Evolutionary conservation across 2,329 filamentous ascomycete genomes (phyloP).

Genomic region (Aspergillus terreus): DNA sequence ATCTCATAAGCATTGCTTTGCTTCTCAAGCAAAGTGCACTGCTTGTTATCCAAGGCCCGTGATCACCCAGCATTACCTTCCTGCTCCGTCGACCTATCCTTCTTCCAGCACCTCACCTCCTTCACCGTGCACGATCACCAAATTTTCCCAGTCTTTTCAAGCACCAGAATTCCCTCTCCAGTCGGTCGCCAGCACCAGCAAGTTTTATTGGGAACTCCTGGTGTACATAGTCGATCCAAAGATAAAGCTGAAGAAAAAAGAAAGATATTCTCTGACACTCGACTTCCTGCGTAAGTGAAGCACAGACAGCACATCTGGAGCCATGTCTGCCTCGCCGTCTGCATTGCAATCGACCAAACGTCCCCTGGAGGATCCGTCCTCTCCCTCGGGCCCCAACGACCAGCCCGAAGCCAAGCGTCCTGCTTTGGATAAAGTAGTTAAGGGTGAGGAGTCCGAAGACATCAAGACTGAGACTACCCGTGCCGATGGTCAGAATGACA

Average conservation of each 20-base stretch:
- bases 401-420: slow-evolving; percentile 97
- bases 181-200: slow-evolving; percentile 66
- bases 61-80: slow-evolving; percentile 25
- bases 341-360: slow-evolving; percentile 65
- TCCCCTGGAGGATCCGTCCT: slow-evolving; percentile 94
- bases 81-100: slow-evolving; percentile 27
- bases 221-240: slow-evolving; percentile 69
- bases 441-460: slow-evolving; percentile 51
- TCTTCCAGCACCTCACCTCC: slow-evolving; percentile 33
- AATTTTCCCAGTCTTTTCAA: slow-evolving; percentile 25
- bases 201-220: slow-evolving; percentile 86
- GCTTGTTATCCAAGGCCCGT: slow-evolving; percentile 20
- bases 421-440: slow-evolving; percentile 86
- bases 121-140: slow-evolving; percentile 31
- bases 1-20: slow-evolving; percentile 21
- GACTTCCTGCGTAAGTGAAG: slow-evolving; percentile 45
- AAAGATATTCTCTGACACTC: slow-evolving; percentile 38
- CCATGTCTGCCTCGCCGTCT: slow-evolving; percentile 68
- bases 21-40: slow-evolving; percentile 15
- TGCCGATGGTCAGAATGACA: slow-evolving; percentile 57
- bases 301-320: slow-evolving; percentile 24
- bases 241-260: slow-evolving; percentile 52
- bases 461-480: slow-evolving; percentile 19
- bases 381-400: slow-evolving; percentile 83
- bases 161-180: slow-evolving; percentile 38